phyloP scores from a whole-genome alignment of 23 red algal species.

The Gracilaria vermiculophylla region DNA sequence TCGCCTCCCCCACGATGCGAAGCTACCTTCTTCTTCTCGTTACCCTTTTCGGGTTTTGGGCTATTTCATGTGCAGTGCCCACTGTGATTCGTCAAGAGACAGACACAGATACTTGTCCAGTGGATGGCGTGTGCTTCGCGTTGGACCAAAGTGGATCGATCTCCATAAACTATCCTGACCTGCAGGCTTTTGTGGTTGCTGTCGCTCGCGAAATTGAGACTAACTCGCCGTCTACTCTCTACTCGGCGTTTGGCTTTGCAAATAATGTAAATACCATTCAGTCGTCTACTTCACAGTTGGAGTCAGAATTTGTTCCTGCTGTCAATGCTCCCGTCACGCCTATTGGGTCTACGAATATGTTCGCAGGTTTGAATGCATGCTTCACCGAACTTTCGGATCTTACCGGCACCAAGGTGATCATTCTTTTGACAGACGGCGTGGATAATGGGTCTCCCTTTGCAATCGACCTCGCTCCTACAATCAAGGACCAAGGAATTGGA shows the following conservation, averaged over 20 bases:
- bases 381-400: neutral
- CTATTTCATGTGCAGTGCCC: neutral
- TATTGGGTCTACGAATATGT: neutral
- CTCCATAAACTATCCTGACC: neutral
- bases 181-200: neutral
- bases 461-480: neutral
- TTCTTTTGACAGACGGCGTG: conserved; percentile 25
- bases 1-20: neutral
- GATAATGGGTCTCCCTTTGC: conserved; percentile 14
- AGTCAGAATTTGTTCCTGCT: neutral
- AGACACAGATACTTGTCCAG: conserved; percentile 12
- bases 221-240: conserved; percentile 1
- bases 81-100: neutral
- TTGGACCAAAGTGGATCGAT: conserved; percentile 58
- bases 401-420: neutral
- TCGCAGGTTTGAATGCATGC: conserved; percentile 15
- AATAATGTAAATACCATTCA: neutral
- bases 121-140: conserved; percentile 34
- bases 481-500: conserved; percentile 13
- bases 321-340: neutral
- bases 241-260: conserved; percentile 21
- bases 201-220: conserved; percentile 18
- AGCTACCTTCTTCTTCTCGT: neutral
- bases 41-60: neutral
- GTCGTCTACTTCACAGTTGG: neutral